Evolutionary conservation across 2,329 filamentous ascomycete genomes (phyloP).

Genomic region (Phaeosphaeriaceae sp.): DNA sequence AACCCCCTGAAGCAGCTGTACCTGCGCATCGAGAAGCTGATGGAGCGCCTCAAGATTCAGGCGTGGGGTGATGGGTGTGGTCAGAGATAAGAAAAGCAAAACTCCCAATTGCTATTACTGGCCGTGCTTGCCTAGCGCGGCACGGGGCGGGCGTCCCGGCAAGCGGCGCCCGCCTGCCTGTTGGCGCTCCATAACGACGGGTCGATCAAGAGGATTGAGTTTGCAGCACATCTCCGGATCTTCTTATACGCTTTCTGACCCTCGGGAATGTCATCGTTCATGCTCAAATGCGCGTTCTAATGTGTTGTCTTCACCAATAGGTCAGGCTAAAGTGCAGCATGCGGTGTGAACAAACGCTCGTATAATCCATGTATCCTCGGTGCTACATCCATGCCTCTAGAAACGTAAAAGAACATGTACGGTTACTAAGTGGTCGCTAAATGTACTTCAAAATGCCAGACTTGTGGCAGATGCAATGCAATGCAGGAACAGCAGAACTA

Average conservation of each 20-base stretch:
- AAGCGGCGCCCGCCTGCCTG: neutral
- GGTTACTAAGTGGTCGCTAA: neutral
- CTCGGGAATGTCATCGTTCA: neutral
- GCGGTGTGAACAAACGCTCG: neutral
- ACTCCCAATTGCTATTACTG: neutral
- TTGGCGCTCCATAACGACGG: neutral
- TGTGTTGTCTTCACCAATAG: neutral
- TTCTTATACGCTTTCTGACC: neutral
- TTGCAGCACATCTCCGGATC: neutral
- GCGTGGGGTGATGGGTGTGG: neutral
- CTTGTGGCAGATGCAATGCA: neutral
- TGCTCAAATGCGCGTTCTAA: neutral
- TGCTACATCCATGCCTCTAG: neutral
- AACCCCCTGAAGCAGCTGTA: neutral
- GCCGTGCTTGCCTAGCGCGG: neutral
- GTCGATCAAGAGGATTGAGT: neutral
- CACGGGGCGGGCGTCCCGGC: neutral
- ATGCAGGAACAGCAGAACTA: neutral
- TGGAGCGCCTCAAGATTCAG: neutral
- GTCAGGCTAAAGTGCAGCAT: neutral
- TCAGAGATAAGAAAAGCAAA: neutral
- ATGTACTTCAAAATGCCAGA: constrained; percentile 1
- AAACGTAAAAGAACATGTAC: neutral
- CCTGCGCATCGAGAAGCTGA: neutral
- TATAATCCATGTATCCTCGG: neutral